Base-by-base conservation (phyloP, 306 rosid genomes). In the Cicer pinnatifidum region DNA sequence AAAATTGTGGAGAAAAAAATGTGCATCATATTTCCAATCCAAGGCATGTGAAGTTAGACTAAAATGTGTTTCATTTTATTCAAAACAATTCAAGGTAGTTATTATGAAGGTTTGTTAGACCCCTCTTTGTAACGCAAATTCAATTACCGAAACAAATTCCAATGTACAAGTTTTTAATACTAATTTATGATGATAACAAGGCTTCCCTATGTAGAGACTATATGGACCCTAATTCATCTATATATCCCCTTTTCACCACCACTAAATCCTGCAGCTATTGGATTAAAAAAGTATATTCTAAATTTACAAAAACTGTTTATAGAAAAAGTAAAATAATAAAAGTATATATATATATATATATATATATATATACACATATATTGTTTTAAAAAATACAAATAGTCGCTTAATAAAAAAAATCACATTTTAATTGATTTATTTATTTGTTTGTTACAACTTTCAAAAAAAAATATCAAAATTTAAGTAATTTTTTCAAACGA, bases 181-280 rank as follows among this genome's bases (percentile, higher is more conserved):
- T 13, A 9, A 28, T 19, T 65, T 38, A 39, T 65, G 33, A 40
- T 43, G 45, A 64, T 45, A 40, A 16, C 4, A 58, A 13, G 9
- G 48, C 20, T 39, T 17, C 41, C 8, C 11, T 11, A 7, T 65
- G 61, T 19, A 53, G 44, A 46, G 44, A 46, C 7, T 47, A 56
- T 45, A 40, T 57, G 46, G 58, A 57, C 54, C 54, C 58, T 28
- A 51, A 51, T 13, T 40, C 6, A 4, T 48, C 19, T 53, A 23
- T 8, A 8, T 68, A 76, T 72, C 68, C 76, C 73, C 11, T 15
- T 73, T 17, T 37, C 23, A 19, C 71, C 19, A 41, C 67, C 76
- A 73, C 58, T 56, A 59, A 41, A 43, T 8, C 37, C 39, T 35
- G 38, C 66, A 13, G n/a, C 74, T 72, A 73, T 39, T 48, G 40